phyloP scores from a whole-genome alignment of 257 asterid genomes.

The Plantago ovata region DNA sequence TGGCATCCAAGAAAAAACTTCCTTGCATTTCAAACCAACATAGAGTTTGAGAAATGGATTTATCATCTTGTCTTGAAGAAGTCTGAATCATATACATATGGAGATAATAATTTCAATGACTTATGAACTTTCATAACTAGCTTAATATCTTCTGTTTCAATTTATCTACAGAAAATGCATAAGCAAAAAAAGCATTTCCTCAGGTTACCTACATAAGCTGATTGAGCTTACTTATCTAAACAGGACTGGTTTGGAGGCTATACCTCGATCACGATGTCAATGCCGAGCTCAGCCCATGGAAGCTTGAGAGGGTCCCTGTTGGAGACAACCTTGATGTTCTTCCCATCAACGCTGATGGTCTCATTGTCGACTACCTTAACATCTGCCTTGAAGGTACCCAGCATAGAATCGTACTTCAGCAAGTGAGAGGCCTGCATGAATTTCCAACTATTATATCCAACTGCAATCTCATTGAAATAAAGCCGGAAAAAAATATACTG shows the following conservation, averaged over 20 bases:
- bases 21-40: no score
- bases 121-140: no score
- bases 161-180: no score
- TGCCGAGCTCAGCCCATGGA: slow-evolving; percentile 94
- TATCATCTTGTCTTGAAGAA: no score
- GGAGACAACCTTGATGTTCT: slow-evolving; percentile 76
- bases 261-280: slow-evolving; percentile 91
- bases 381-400: slow-evolving; percentile 86
- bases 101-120: no score
- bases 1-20: no score
- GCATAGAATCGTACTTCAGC: slow-evolving; percentile 88
- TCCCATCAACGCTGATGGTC: slow-evolving; percentile 88
- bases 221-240: neutral
- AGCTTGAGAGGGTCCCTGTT: slow-evolving; percentile 84
- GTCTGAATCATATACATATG: no score
- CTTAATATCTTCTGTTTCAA: no score
- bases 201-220: no score
- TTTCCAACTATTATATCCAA: neutral
- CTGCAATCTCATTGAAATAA: neutral
- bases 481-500: neutral
- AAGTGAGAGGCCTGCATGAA: slow-evolving; percentile 76
- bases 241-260: neutral
- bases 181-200: no score
- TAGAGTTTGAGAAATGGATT: no score
- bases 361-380: slow-evolving; percentile 74